A percentile compares a stretch with the other conserved stretches of the same genome.
Conservation (phyloP, 208 protist genomes). For the Crithidia bombi region DNA sequence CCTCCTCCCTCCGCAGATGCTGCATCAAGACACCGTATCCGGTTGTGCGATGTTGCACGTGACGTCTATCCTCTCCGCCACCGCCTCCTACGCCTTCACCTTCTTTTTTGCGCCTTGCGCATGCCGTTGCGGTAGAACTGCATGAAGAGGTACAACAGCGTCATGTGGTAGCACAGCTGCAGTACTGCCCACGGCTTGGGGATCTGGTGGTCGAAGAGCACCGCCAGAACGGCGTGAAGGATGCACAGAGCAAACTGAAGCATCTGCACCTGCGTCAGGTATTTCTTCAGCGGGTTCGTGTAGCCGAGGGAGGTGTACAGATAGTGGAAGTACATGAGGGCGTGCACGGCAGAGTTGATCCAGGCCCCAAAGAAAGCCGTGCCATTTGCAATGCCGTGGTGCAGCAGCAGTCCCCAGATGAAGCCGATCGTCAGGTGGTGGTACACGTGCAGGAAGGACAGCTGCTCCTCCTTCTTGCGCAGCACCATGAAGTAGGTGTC, state of each 20-base stretch:
- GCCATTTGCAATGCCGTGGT: conserved; percentile 85
- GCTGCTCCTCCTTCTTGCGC: conserved; percentile 84
- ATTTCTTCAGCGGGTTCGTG: conserved; percentile 86
- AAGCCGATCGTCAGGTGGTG: conserved; percentile 90
- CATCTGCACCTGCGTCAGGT: conserved; percentile 89
- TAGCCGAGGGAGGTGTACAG: conserved; percentile 85
- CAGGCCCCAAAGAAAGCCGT: conserved; percentile 89
- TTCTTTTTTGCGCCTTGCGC: conserved; percentile 26
- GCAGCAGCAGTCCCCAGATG: conserved; percentile 87
- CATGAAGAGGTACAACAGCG: conserved; percentile 84
- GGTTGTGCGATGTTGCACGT: no score
- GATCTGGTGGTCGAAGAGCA: conserved; percentile 66
- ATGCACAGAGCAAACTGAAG: conserved; percentile 87
- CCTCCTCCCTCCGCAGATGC: neutral
- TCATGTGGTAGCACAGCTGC: conserved; percentile 87
- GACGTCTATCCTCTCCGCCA: no score
- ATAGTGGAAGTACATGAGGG: conserved; percentile 94
- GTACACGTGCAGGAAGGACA: conserved; percentile 92
- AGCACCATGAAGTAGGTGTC: conserved; percentile 93
- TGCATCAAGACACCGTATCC: neutral
- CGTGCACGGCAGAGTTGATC: conserved; percentile 91
- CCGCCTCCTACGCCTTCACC: conserved; percentile 27
- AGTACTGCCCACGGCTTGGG: conserved; percentile 57
- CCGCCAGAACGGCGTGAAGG: conserved; percentile 73
- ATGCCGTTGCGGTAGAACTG: conserved; percentile 68